A percentile compares a stretch with the other conserved stretches of the same genome.
Evolutionary conservation across 2,329 filamentous ascomycete species (phyloP).

Genomic region (Pseudogymnoascus sp.): DNA sequence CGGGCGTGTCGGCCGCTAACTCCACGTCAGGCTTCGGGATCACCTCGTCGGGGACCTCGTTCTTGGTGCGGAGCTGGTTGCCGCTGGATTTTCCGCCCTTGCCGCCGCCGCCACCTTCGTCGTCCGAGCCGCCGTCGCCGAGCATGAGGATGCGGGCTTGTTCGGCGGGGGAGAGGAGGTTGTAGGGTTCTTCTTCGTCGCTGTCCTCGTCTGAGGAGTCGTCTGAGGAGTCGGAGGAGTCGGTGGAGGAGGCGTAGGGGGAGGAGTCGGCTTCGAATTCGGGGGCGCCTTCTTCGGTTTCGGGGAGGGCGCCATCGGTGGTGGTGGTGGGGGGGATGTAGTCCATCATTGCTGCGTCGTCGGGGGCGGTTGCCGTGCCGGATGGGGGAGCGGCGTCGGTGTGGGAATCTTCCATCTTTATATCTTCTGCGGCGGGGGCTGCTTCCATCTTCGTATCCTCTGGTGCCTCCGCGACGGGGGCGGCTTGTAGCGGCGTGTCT

Average conservation of each 20-base stretch:
- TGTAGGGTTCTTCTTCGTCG: conserved; percentile 56
- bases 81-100: conserved; percentile 34
- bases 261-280: conserved; percentile 84
- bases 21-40: conserved; percentile 68
- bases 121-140: conserved; percentile 70
- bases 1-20: conserved; percentile 69
- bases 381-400: not conserved
- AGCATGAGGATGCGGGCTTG: conserved; percentile 75
- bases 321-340: conserved; percentile 5
- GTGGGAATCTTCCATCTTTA: not conserved
- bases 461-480: not conserved
- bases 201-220: conserved; percentile 45
- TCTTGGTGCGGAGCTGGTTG: conserved; percentile 64
- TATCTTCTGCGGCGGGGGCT: not conserved
- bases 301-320: not conserved
- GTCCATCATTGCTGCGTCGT: not conserved
- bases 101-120: conserved; percentile 53
- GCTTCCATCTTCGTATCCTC: conserved; percentile 2
- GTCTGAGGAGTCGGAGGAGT: conserved; percentile 47
- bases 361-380: not conserved
- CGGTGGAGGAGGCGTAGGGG: conserved; percentile 60
- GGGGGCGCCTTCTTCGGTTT: conserved; percentile 39
- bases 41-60: conserved; percentile 61
- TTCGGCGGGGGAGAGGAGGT: conserved; percentile 71
- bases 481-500: not conserved